phyloP scores from a whole-genome alignment of 352 stramenopile species.

The Hyaloperonospora brassicae region DNA sequence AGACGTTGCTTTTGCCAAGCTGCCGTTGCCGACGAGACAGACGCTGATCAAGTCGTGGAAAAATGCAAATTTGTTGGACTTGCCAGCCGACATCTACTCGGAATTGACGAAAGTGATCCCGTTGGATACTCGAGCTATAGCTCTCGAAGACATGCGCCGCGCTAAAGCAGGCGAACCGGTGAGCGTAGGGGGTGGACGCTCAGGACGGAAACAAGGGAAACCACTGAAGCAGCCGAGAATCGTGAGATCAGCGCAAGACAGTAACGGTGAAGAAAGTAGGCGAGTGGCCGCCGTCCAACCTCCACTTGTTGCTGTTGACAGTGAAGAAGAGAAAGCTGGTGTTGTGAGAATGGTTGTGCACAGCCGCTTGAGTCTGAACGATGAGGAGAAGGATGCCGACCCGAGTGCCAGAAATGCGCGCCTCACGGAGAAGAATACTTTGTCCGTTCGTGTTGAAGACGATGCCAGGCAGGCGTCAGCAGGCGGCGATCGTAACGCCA shows the following conservation, averaged over 20 bases:
- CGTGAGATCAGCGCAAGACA: slow-evolving; percentile 4
- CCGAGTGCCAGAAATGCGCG: background rate
- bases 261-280: slow-evolving; percentile 13
- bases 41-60: slow-evolving; percentile 29
- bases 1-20: slow-evolving; percentile 17
- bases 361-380: background rate
- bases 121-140: slow-evolving; percentile 19
- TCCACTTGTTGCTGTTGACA: slow-evolving; percentile 13
- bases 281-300: slow-evolving; percentile 15
- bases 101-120: slow-evolving; percentile 19
- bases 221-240: slow-evolving; percentile 11
- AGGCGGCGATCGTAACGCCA: background rate
- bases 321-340: slow-evolving; percentile 23
- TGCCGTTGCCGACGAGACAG: slow-evolving; percentile 11
- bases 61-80: slow-evolving; percentile 28
- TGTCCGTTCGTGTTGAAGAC: background rate
- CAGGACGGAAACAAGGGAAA: slow-evolving; percentile 6
- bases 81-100: slow-evolving; percentile 21
- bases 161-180: slow-evolving; percentile 8
- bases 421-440: background rate
- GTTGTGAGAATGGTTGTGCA: slow-evolving; percentile 11
- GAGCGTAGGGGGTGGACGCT: background rate
- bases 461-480: slow-evolving; percentile 1
- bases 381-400: slow-evolving; percentile 1
- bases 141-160: slow-evolving; percentile 25